Percentiles rank a stretch among this genome's conserved stretches.
Evolutionary conservation across 73 alveolate genomes (phyloP).

Genomic region (Uronychia binucleata): DNA sequence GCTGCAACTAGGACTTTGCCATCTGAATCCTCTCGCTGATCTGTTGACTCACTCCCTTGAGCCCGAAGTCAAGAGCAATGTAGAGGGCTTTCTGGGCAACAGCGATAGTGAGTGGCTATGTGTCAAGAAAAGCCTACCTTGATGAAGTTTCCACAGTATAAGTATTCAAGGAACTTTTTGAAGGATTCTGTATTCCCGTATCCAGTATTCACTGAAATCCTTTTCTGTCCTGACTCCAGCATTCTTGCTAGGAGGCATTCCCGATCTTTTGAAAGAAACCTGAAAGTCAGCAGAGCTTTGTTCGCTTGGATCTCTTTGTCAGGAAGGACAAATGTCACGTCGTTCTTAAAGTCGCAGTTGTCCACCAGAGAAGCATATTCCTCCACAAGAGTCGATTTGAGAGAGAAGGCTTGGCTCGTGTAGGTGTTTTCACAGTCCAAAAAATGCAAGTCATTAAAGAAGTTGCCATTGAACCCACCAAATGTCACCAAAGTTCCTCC

Average conservation of each 20-base stretch:
- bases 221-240: neutral
- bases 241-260: neutral
- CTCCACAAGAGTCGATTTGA: neutral
- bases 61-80: neutral
- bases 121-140: neutral
- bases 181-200: neutral
- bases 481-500: slow-evolving; percentile 54
- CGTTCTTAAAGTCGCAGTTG: neutral
- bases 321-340: neutral
- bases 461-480: slow-evolving; percentile 73
- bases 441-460: slow-evolving; percentile 54
- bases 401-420: neutral
- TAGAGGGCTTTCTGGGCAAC: neutral
- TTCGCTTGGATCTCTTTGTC: neutral
- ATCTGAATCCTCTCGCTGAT: neutral
- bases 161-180: neutral
- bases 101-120: neutral
- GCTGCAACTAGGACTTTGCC: neutral
- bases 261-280: neutral
- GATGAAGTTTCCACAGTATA: neutral
- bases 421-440: slow-evolving; percentile 18
- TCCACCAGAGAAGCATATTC: neutral
- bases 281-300: neutral
- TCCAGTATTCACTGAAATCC: neutral
- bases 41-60: neutral